Evolutionary conservation across 352 stramenopile species (phyloP), one percentile per base, ranked within the genome.

Genomic region (Phytophthora constricta): DNA sequence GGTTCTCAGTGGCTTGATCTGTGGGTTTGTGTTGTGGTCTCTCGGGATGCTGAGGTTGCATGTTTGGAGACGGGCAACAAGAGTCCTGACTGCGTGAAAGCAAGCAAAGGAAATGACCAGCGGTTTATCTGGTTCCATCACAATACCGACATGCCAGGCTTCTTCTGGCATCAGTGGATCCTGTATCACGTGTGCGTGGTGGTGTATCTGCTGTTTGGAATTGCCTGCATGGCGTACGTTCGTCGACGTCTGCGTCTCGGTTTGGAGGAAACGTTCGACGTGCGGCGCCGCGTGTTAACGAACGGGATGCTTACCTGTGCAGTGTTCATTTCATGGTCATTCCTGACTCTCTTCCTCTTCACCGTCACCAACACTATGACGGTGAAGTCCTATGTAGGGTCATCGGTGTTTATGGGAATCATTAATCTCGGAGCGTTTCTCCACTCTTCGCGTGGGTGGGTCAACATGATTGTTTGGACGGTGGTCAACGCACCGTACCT

Each of bases 391-490:
- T 33, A 68, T 8, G 23, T 89, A n/a, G 68, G 70, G 1, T 56
- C 69, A n/a, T n/a, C 45, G 16, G 55, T 73, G 16, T 92, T 94
- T 54, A 61, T 73, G 49, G 75, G 83, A 37, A 65, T 96, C 8
- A 80, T 96, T 42, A 80, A 91, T 58, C 41, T 93, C 45, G 88
- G 84, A 45, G 88, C 88, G 10, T 96, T 96, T 58, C 50, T 92
- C 26, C 88, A 96, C 60, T 74, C 86, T 9, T 90, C 88, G 9
- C 76, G 88, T 19, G 87, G 89, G 1, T 80, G 73, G n/a, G 74
- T 95, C 22, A 95, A 95, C 57, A 82, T 96, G 41, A 85, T 96
- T 34, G 89, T 96, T 22, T 96, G 89, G 89, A 74, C 91, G 43
- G 81, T 94, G 16, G 86, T 94, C 27, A 96, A 96, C 60, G 75